These are phyloP conservation scores for Pezicula carpinea DNA, from an alignment of 2,329 filamentous ascomycete genomes.

Conservation along the genomic window DNA sequence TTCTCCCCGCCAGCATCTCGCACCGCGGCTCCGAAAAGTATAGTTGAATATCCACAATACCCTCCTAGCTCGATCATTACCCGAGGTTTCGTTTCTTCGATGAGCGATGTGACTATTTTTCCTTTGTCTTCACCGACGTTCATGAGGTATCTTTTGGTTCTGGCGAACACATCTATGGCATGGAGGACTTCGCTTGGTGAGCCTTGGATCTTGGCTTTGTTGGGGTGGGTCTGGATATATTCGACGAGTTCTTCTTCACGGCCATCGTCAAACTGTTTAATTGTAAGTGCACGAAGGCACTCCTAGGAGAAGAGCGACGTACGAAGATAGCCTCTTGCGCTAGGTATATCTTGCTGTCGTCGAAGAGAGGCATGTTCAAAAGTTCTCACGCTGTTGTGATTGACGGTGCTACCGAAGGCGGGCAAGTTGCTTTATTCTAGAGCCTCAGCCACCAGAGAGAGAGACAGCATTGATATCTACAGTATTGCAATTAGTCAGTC, in stretches of 20 bases:
- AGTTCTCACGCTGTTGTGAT: too few relatives aligned
- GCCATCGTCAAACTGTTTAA: conserved; percentile 57
- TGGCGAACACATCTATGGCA: conserved; percentile 66
- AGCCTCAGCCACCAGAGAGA: too few relatives aligned
- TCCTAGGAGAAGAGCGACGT: neutral
- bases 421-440: too few relatives aligned
- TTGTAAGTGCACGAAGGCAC: neutral
- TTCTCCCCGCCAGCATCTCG: conserved; percentile 56
- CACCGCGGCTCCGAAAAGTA: conserved; percentile 67
- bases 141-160: conserved; percentile 69
- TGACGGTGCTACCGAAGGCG: too few relatives aligned
- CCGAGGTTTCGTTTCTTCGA: conserved; percentile 59
- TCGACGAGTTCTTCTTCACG: conserved; percentile 70
- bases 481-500: too few relatives aligned
- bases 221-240: conserved; percentile 44
- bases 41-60: conserved; percentile 77
- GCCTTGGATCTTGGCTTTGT: conserved; percentile 54
- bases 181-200: conserved; percentile 60
- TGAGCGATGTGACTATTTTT: conserved; percentile 63
- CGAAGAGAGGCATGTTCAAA: too few relatives aligned
- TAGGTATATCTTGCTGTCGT: conserved; percentile 5
- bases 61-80: conserved; percentile 76
- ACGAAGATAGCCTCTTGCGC: conserved; percentile 22
- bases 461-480: too few relatives aligned
- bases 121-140: conserved; percentile 76